Evolutionary conservation across 2,329 filamentous ascomycete genomes (phyloP).

Genomic region (Penicillium sp.): DNA sequence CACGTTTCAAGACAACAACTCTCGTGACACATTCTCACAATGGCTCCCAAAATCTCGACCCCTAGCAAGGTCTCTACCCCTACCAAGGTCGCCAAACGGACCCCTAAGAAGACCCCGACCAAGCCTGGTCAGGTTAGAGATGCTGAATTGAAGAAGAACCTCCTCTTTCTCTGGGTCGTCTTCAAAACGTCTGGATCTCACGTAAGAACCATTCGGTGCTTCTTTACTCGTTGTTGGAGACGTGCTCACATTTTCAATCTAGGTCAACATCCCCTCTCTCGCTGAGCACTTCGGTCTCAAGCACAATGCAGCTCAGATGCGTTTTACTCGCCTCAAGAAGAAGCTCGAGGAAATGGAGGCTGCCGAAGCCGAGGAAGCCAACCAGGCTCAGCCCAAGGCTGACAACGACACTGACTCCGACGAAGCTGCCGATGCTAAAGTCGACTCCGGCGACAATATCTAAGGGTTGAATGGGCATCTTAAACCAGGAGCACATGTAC

Average conservation of each 20-base stretch:
- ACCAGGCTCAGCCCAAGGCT: not conserved
- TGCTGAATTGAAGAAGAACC: not conserved
- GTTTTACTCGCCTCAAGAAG: not conserved
- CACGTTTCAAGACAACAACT: not conserved
- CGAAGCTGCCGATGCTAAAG: not conserved
- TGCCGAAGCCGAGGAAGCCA: not conserved
- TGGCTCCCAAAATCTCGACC: not conserved
- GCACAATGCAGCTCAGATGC: not conserved
- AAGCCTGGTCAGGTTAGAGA: not conserved
- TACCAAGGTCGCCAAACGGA: not conserved
- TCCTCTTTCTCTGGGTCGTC: slow-evolving; percentile 1
- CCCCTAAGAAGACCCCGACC: not conserved
- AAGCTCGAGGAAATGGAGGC: slow-evolving; percentile 1
- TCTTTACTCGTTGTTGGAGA: not conserved
- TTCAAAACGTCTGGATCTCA: not conserved
- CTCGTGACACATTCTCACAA: not conserved
- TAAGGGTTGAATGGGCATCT: too few species aligned
- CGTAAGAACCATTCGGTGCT: not conserved
- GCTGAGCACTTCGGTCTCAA: not conserved
- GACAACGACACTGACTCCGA: not conserved
- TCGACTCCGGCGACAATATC: too few species aligned
- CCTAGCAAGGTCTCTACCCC: not conserved
- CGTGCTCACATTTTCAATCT: not conserved
- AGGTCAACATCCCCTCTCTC: not conserved
- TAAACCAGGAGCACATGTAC: too few species aligned